phyloP scores from a whole-genome alignment of 2,329 filamentous ascomycete species.

The Fusarium floridanum region DNA sequence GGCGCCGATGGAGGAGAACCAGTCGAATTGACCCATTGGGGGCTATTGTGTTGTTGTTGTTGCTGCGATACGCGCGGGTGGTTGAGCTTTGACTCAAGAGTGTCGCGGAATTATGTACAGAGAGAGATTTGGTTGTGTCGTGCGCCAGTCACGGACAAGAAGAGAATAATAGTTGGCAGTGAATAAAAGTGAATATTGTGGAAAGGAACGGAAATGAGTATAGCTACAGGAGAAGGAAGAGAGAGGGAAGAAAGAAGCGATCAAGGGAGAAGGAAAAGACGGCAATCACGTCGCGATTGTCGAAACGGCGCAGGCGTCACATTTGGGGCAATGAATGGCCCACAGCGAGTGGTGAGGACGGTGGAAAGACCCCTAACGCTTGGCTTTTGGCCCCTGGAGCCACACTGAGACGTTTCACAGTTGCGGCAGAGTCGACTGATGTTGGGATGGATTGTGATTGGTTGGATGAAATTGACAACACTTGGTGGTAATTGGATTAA shows the following conservation, averaged over 20 bases:
- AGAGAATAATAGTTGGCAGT: slow-evolving; percentile 5
- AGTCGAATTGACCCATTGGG: slow-evolving; percentile 67
- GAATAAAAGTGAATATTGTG: slow-evolving; percentile 13
- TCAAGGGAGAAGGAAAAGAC: slow-evolving; percentile 23
- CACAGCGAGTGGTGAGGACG: slow-evolving; percentile 39
- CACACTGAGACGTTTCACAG: slow-evolving; percentile 59
- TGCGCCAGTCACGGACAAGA: slow-evolving; percentile 46
- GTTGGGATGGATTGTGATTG: slow-evolving; percentile 35
- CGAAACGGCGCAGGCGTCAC: slow-evolving; percentile 19
- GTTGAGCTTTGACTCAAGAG: neutral
- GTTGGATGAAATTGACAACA: slow-evolving; percentile 11
- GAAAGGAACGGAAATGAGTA: slow-evolving; percentile 9
- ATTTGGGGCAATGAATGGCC: slow-evolving; percentile 33
- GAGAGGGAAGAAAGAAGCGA: slow-evolving; percentile 18
- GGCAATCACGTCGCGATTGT: slow-evolving; percentile 47
- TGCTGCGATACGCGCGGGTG: neutral
- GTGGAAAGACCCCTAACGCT: slow-evolving; percentile 29
- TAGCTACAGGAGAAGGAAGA: slow-evolving; percentile 25
- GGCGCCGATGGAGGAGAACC: slow-evolving; percentile 68
- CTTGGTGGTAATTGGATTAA: neutral
- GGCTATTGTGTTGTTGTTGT: neutral
- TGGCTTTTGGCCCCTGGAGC: slow-evolving; percentile 33
- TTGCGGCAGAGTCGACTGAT: slow-evolving; percentile 53
- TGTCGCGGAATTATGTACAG: slow-evolving; percentile 17
- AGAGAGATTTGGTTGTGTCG: slow-evolving; percentile 16